Evolutionary conservation across 768 basidiomycete species (phyloP).

Genomic region (Pisolithus sp.): DNA sequence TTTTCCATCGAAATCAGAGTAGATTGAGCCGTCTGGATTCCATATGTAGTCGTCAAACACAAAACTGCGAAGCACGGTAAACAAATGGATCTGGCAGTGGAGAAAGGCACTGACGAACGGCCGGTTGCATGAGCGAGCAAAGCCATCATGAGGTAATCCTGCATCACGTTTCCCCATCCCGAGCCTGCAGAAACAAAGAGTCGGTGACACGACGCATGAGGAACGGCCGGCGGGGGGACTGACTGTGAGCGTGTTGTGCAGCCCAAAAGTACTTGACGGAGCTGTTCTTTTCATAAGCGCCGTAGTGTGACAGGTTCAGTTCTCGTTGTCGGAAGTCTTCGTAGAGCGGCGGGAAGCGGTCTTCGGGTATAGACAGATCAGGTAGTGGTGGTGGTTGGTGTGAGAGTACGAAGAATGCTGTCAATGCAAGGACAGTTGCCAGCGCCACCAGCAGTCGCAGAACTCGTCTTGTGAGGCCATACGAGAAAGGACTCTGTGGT

Average conservation of each 20-base stretch:
- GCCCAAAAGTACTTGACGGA: slow-evolving; percentile 39
- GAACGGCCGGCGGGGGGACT: slow-evolving; percentile 5
- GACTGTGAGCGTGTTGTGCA: slow-evolving; percentile 40
- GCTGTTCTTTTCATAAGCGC: slow-evolving; percentile 25
- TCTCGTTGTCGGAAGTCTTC: slow-evolving; percentile 33
- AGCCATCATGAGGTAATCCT: slow-evolving; percentile 32
- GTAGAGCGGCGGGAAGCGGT: slow-evolving; percentile 36
- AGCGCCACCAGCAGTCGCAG: neutral
- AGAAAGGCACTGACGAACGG: slow-evolving; percentile 26
- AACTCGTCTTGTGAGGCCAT: neutral
- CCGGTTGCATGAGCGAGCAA: slow-evolving; percentile 29
- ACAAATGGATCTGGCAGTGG: slow-evolving; percentile 1
- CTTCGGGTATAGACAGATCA: neutral
- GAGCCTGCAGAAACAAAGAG: slow-evolving; percentile 19
- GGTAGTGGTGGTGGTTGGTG: neutral
- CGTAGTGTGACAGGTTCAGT: slow-evolving; percentile 36
- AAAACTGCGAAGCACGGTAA: slow-evolving; percentile 19
- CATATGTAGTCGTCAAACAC: slow-evolving; percentile 42
- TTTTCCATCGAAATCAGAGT: slow-evolving; percentile 32
- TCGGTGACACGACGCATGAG: neutral
- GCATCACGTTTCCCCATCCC: slow-evolving; percentile 39
- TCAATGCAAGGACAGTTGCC: neutral
- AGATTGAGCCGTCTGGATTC: slow-evolving; percentile 30
- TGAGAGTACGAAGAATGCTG: neutral
- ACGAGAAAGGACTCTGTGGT: neutral